phyloP scores from a whole-genome alignment of 805 yeast species.

The Yarrowia bubula region DNA sequence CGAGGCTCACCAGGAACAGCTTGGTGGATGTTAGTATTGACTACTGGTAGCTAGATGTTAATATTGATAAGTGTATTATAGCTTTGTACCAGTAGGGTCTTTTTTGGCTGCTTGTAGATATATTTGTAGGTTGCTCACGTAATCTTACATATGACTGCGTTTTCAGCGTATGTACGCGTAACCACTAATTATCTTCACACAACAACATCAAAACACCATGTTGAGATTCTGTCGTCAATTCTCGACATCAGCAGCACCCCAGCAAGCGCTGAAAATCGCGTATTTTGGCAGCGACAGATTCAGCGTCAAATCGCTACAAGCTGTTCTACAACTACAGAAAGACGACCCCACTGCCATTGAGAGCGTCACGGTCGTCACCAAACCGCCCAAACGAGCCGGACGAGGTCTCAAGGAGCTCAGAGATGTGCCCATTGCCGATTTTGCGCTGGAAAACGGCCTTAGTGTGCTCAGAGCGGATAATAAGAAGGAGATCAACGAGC shows the following conservation, averaged over 20 bases:
- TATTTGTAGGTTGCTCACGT: not conserved
- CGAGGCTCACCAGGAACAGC: slow-evolving; percentile 91
- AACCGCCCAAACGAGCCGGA: slow-evolving; percentile 64
- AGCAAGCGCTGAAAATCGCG: slow-evolving; percentile 45
- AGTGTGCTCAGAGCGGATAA: slow-evolving; percentile 32
- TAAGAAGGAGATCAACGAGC: slow-evolving; percentile 28
- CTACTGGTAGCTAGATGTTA: not conserved
- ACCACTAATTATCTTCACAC: not conserved
- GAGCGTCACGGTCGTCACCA: slow-evolving; percentile 59
- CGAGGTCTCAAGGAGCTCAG: slow-evolving; percentile 48
- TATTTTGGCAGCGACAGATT: slow-evolving; percentile 79
- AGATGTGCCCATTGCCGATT: slow-evolving; percentile 48
- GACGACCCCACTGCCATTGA: slow-evolving; percentile 33
- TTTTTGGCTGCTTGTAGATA: not conserved
- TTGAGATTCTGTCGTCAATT: no score
- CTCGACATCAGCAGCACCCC: not conserved
- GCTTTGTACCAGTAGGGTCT: not conserved
- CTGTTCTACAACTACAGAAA: slow-evolving; percentile 38
- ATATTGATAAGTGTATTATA: slow-evolving; percentile 6
- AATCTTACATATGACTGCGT: not conserved
- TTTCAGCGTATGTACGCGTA: not conserved
- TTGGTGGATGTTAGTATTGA: slow-evolving; percentile 7
- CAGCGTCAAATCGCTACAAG: slow-evolving; percentile 54
- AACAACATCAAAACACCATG: not conserved
- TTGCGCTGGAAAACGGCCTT: slow-evolving; percentile 29